These are phyloP conservation scores for Porogramme epimiltina DNA, from an alignment of 1,284 basidiomycete species.

Conservation along the genomic window DNA sequence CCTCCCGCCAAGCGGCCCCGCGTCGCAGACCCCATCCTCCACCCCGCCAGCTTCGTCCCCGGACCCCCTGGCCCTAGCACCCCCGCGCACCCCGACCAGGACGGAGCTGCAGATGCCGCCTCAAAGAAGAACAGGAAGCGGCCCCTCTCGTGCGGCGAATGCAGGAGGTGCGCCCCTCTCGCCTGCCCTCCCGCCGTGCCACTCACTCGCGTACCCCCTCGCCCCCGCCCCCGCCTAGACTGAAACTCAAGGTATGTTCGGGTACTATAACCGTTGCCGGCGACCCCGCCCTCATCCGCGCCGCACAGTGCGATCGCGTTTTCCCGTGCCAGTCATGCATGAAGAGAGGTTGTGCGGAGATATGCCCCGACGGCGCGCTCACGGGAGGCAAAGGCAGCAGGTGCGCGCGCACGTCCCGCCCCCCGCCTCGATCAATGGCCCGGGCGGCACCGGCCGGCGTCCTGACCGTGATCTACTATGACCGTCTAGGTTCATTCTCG, in stretches of 20 bases:
- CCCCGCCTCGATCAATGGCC: no score
- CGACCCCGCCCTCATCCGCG: constrained; percentile 13
- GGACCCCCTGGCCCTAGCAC: constrained; percentile 18
- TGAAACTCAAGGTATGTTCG: constrained; percentile 53
- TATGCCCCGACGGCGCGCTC: constrained; percentile 58
- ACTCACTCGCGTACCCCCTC: constrained; percentile 7
- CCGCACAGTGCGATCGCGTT: constrained; percentile 54
- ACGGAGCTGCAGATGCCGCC: constrained; percentile 26
- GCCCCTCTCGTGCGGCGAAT: constrained; percentile 57
- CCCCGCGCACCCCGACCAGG: constrained; percentile 26
- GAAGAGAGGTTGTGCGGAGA: constrained; percentile 60
- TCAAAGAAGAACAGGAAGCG: constrained; percentile 43
- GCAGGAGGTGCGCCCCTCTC: constrained; percentile 46
- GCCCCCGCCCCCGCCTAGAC: constrained; percentile 31
- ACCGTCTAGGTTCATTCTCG: constrained; percentile 58
- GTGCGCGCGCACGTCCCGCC: constrained; percentile 16
- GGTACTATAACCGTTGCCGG: constrained; percentile 4
- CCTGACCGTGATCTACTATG: background rate
- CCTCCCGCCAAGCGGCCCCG: constrained; percentile 28
- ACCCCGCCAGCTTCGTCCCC: constrained; percentile 9
- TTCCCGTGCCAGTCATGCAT: constrained; percentile 65
- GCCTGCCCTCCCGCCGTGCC: background rate
- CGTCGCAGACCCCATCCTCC: constrained; percentile 12
- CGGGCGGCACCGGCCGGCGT: background rate
- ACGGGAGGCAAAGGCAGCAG: constrained; percentile 37